A percentile compares a stretch with the other conserved stretches of the same genome.
These are phyloP conservation scores for Fragaria vesca DNA, from an alignment of 306 rosid genomes.

Conservation along the genomic window DNA sequence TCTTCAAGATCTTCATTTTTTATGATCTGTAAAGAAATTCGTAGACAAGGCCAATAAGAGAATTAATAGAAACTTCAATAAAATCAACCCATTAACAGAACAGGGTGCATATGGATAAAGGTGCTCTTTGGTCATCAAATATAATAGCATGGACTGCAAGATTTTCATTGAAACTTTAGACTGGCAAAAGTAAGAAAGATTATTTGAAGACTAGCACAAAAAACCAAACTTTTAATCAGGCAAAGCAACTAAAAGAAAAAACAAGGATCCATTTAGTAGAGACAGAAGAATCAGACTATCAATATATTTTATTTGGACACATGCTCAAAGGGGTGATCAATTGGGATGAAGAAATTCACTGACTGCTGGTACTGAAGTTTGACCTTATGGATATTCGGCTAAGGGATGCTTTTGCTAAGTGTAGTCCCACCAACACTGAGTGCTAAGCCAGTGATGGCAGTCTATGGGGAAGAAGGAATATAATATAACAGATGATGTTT, in stretches of 20 bases:
- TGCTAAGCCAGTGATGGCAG: not conserved
- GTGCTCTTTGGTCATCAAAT: not conserved
- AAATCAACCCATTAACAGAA: not conserved
- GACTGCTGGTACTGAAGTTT: not conserved
- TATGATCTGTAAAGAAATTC: constrained; percentile 48
- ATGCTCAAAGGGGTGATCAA: not conserved
- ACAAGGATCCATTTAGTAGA: not conserved
- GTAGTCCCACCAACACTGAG: too few species aligned
- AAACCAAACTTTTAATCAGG: not conserved
- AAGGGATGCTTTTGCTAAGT: too few species aligned
- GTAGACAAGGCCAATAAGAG: constrained; percentile 12
- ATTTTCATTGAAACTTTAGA: not conserved
- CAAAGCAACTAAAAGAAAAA: not conserved
- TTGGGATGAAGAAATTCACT: not conserved
- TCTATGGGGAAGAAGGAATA: not conserved
- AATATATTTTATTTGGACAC: not conserved
- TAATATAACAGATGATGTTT: not conserved
- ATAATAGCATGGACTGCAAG: not conserved
- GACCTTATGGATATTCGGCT: too few species aligned
- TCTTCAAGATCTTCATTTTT: constrained; percentile 88
- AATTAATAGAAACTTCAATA: not conserved
- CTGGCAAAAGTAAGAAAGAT: not conserved
- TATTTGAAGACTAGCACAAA: not conserved
- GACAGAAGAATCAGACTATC: not conserved
- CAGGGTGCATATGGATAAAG: not conserved